Evolutionary conservation across 345 rosid species (phyloP), one percentile per base, ranked within the genome.

Genomic region (Microcos paniculata): DNA sequence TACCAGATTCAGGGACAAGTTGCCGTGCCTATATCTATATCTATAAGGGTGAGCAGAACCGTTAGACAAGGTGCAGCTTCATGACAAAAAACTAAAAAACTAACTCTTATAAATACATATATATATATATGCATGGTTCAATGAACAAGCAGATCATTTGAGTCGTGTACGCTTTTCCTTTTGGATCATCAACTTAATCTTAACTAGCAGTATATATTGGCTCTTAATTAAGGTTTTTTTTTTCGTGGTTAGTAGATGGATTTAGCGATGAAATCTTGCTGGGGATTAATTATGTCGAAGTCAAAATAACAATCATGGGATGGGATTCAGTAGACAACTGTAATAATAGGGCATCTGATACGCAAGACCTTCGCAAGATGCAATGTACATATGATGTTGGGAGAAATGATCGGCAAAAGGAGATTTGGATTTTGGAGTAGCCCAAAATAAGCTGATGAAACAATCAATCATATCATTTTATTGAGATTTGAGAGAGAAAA

Each of bases 181-280:
- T 62, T 62, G 31, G 66, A 62, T 62, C 21, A 62, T 18, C 66
- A n/a, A n/a, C n/a, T n/a, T n/a, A n/a, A n/a, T n/a, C n/a, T n/a
- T n/a, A n/a, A n/a, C n/a, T n/a, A n/a, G n/a, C n/a, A n/a, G n/a
- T n/a, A n/a, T n/a, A n/a, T n/a, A n/a, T n/a, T n/a, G n/a, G n/a
- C n/a, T n/a, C n/a, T n/a, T n/a, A n/a, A n/a, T n/a, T n/a, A n/a
- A n/a, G n/a, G n/a, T n/a, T n/a, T n/a, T n/a, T n/a, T n/a, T n/a
- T n/a, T n/a, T n/a, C n/a, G n/a, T n/a, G n/a, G n/a, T n/a, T n/a
- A n/a, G n/a, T n/a, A n/a, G n/a, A n/a, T n/a, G n/a, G n/a, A n/a
- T n/a, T n/a, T n/a, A n/a, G n/a, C n/a, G n/a, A n/a, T n/a, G n/a
- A n/a, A n/a, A n/a, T n/a, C n/a, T n/a, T n/a, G n/a, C n/a, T n/a